Percentiles rank a stretch among this genome's conserved stretches.
Evolutionary conservation across 2,329 filamentous ascomycete species (phyloP).

Genomic region (Fusarium annulatum): DNA sequence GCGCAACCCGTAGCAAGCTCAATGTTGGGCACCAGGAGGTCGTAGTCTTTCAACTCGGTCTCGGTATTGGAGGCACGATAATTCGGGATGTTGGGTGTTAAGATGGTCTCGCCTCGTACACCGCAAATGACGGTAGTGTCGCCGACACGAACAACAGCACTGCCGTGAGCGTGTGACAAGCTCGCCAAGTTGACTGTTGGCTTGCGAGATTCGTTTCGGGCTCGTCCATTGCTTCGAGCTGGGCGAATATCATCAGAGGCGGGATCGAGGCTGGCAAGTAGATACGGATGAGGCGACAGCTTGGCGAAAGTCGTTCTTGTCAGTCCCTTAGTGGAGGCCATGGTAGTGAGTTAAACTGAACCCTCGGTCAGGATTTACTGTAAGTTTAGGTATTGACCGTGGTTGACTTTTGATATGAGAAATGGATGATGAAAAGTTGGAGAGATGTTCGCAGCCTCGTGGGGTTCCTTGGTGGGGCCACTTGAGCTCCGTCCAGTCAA

Average conservation of each 20-base stretch:
- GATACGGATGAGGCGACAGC: constrained; percentile 87
- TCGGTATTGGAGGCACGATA: constrained; percentile 61
- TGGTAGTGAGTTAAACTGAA: not conserved
- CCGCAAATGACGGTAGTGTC: constrained; percentile 97
- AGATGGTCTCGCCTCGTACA: constrained; percentile 85
- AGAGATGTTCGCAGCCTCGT: constrained; percentile 43
- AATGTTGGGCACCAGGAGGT: constrained; percentile 91
- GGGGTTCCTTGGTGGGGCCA: constrained; percentile 9
- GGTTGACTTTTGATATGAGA: not conserved
- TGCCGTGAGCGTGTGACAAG: constrained; percentile 89
- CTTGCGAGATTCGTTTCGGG: constrained; percentile 73
- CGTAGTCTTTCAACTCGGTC: constrained; percentile 68
- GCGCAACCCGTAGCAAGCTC: constrained; percentile 92
- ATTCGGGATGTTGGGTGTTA: constrained; percentile 77
- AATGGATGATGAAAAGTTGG: constrained; percentile 44
- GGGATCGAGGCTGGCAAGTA: constrained; percentile 86
- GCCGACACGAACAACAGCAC: constrained; percentile 86
- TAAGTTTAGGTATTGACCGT: not conserved
- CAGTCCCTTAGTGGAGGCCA: constrained; percentile 54
- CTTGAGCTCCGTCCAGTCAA: constrained; percentile 24
- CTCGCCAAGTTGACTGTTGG: constrained; percentile 85
- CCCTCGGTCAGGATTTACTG: not conserved
- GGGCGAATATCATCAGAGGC: constrained; percentile 59
- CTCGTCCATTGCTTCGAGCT: constrained; percentile 83
- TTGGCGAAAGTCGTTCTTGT: constrained; percentile 83